A percentile compares a stretch with the other conserved stretches of the same genome.
Evolutionary conservation across 139 green algal genomes (phyloP).

Genomic region (Desmodesmus armatus): DNA sequence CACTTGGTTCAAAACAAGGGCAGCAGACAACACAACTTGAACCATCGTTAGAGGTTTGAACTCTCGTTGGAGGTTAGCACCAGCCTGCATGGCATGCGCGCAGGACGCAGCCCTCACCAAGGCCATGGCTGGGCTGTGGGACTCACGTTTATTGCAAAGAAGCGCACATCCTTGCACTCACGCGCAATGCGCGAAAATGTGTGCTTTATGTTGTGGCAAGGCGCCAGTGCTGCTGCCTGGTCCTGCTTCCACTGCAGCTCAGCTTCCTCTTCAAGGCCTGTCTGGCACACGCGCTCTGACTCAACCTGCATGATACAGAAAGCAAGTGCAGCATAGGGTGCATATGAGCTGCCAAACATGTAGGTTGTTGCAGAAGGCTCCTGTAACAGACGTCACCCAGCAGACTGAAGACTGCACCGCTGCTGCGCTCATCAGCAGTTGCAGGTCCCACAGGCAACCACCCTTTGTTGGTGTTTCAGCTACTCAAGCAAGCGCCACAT

Average conservation of each 20-base stretch:
- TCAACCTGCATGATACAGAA: conserved; percentile 54
- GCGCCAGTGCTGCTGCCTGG: conserved; percentile 54
- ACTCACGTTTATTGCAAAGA: conserved; percentile 72
- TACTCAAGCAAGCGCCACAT: neutral
- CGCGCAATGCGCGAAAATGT: conserved; percentile 77
- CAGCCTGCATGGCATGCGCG: neutral
- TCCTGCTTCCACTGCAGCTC: conserved; percentile 88
- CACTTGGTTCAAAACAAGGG: too few relatives aligned
- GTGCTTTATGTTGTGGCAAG: conserved; percentile 82
- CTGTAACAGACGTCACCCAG: too few relatives aligned
- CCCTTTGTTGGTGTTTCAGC: neutral
- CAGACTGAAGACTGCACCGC: neutral
- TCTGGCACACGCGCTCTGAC: conserved; percentile 76
- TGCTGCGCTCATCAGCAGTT: neutral
- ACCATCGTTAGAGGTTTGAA: too few relatives aligned
- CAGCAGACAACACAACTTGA: too few relatives aligned
- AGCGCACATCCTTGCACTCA: conserved; percentile 82
- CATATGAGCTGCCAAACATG: neutral
- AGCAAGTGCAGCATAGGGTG: neutral
- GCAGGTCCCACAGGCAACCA: neutral
- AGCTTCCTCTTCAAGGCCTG: conserved; percentile 78
- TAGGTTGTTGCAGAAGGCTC: neutral
- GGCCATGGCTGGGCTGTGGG: neutral
- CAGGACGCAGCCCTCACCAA: neutral
- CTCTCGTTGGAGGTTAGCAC: too few relatives aligned